phyloP scores from a whole-genome alignment of 192 early-diverging fungal species.

The Diversispora epigaea region DNA sequence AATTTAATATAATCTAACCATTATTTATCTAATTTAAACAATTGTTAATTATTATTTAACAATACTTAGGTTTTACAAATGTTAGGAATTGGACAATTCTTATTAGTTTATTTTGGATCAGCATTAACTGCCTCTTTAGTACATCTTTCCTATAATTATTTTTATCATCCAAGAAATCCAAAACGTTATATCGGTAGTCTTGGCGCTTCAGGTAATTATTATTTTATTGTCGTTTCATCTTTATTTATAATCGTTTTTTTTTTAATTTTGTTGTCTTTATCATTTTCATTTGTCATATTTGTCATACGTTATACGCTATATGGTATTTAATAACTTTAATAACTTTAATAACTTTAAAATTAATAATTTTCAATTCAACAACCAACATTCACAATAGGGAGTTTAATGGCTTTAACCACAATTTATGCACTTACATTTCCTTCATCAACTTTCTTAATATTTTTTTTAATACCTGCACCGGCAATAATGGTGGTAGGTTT shows the following conservation, averaged over 20 bases:
- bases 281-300: no score
- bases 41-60: no score
- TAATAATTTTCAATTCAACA: no score
- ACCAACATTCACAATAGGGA: background rate
- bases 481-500: constrained; percentile 41
- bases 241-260: background rate
- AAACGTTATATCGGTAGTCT: constrained; percentile 27
- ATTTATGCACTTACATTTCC: constrained; percentile 43
- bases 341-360: no score
- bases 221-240: background rate
- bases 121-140: constrained; percentile 37
- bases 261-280: no score
- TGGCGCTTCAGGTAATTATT: constrained; percentile 43
- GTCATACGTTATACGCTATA: no score
- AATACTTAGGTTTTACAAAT: constrained; percentile 32
- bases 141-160: constrained; percentile 34
- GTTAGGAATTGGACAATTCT: constrained; percentile 39
- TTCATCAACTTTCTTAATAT: constrained; percentile 39
- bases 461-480: constrained; percentile 46
- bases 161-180: constrained; percentile 32
- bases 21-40: background rate
- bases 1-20: constrained; percentile 11
- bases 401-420: constrained; percentile 42
- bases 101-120: constrained; percentile 38
- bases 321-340: no score